Base-by-base conservation (phyloP, 1,139 yeast genomes). In the Saccharomycopsis phalli region DNA sequence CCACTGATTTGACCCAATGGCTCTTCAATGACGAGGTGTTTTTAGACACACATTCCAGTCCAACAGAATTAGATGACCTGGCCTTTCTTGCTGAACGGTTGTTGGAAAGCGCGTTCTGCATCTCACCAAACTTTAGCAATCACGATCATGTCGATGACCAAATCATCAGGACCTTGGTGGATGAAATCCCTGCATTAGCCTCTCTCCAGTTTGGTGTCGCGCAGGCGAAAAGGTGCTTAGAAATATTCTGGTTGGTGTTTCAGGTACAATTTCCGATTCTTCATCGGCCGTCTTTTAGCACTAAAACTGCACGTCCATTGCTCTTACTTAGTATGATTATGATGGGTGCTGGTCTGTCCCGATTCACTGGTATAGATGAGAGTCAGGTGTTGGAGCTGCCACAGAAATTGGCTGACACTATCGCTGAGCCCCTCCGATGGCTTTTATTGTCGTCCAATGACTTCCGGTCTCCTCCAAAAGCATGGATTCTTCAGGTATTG, bases 401-500 rank as follows among this genome's bases (percentile, higher is more conserved):
- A 8, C 51, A 55, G 38, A 58, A 50, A 17, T 54, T 71, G 31
- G 66, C 74, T 5, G 63, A 62, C 46, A 54, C 65, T 36, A 69
- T 81, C 7, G 79, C 82, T 1, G 69, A 62, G 13, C 86, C 86
- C 0, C 54, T 81, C 20, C 58, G 93, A 38, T 77, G 77, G 70
- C 61, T 68, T 36, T 67, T 79, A 7, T 77, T 79, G 51, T 69
- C 76, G 21, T 69, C 73, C 36, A n/a, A n/a, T n/a, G 82, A 76
- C 45, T 75, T 77, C 50, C 68, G 66, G 45, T 74, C 78, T 1
- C 78, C 79, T 1, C 75, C 80, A 1, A 64, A 68, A 46, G 61
- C 77, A 5, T 80, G 86, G 81, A 69, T 81, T 2, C 63, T 81
- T 36, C 91, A 81, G 52, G 66, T 81, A 37, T 61, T 81, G 38